phyloP scores from a whole-genome alignment of 106 monocot species.

The Triglochin maritima region DNA sequence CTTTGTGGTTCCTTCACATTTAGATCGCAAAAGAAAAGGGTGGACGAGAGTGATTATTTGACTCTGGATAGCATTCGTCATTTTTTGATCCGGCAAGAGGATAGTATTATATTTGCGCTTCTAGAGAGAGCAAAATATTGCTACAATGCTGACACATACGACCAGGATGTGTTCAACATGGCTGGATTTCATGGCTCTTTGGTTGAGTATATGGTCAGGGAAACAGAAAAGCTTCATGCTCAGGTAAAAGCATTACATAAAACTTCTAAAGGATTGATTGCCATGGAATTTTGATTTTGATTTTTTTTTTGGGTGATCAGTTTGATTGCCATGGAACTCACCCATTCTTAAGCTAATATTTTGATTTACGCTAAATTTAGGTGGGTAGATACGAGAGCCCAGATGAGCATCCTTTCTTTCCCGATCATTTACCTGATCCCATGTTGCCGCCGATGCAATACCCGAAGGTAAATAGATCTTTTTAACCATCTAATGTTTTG shows the following conservation, averaged over 20 bases:
- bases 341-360: background rate
- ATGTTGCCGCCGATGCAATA: slow-evolving; percentile 80
- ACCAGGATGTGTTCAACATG: slow-evolving; percentile 41
- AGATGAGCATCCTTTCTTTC: slow-evolving; percentile 96
- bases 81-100: slow-evolving; percentile 84
- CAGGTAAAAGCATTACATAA: slow-evolving; percentile 26
- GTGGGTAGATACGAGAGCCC: slow-evolving; percentile 92
- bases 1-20: background rate
- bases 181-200: slow-evolving; percentile 73
- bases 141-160: slow-evolving; percentile 69
- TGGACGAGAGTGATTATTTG: slow-evolving; percentile 67
- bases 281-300: too few relatives aligned
- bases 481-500: too few relatives aligned
- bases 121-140: slow-evolving; percentile 80
- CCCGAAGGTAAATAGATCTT: slow-evolving; percentile 53
- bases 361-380: slow-evolving; percentile 17
- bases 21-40: slow-evolving; percentile 40
- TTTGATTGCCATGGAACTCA: background rate
- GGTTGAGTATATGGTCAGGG: slow-evolving; percentile 79
- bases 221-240: slow-evolving; percentile 90
- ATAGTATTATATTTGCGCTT: slow-evolving; percentile 86
- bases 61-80: slow-evolving; percentile 72
- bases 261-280: background rate
- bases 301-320: background rate
- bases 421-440: slow-evolving; percentile 60